Conservation (phyloP, 2,329 filamentous ascomycete genomes). For the Penicillium sp. region DNA sequence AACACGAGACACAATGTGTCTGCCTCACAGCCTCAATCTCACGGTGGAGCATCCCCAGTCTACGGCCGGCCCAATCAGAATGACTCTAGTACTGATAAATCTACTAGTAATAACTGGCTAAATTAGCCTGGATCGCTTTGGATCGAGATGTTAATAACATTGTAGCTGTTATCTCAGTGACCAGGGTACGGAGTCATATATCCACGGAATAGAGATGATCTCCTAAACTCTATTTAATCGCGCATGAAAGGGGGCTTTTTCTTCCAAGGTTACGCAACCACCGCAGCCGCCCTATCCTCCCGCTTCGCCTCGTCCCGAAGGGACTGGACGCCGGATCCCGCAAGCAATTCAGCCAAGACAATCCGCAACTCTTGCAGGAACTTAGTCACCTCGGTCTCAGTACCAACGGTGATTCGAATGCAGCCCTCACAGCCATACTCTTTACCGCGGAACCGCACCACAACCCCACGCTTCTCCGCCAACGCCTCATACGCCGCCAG, state of each 20-base stretch:
- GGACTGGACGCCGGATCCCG: slow-evolving; percentile 35
- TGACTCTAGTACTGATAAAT: not conserved
- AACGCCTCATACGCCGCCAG: slow-evolving; percentile 79
- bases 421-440: slow-evolving; percentile 89
- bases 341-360: slow-evolving; percentile 52
- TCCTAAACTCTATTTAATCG: not conserved
- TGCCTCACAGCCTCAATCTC: not conserved
- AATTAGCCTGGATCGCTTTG: not conserved
- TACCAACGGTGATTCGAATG: slow-evolving; percentile 88
- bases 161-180: not conserved
- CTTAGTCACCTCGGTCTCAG: slow-evolving; percentile 77
- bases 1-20: not conserved
- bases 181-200: not conserved
- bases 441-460: slow-evolving; percentile 90
- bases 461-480: slow-evolving; percentile 83
- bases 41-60: not conserved
- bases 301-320: slow-evolving; percentile 44
- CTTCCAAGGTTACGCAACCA: slow-evolving; percentile 13
- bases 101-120: not conserved
- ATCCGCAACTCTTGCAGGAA: slow-evolving; percentile 69
- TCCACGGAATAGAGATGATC: not conserved
- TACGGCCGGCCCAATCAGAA: not conserved
- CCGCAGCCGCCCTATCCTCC: slow-evolving; percentile 46
- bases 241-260: not conserved
- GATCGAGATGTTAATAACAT: too few species aligned